Conservation (phyloP, 192 early-diverging fungal genomes). For the Gaertneriomyces semiglobifer region DNA sequence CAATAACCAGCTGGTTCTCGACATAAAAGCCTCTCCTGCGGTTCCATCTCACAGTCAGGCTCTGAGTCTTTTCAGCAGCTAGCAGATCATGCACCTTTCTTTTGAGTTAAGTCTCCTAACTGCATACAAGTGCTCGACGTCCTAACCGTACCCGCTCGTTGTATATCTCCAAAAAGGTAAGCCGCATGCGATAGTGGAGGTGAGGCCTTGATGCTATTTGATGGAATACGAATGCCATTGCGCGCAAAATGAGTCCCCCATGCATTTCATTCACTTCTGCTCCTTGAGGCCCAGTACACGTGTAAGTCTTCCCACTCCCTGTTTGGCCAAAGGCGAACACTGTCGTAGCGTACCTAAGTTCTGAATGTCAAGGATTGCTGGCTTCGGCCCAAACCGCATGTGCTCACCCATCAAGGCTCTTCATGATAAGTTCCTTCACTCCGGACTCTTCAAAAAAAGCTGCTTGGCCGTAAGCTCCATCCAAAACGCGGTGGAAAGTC, state of each 20-base stretch:
- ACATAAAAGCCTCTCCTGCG: constrained; percentile 51
- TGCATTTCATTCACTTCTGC: constrained; percentile 16
- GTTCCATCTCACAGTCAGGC: constrained; percentile 47
- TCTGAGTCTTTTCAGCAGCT: constrained; percentile 25
- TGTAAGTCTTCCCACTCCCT: constrained; percentile 56
- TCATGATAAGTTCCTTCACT: constrained; percentile 36
- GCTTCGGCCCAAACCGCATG: neutral
- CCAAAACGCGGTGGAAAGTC: constrained; percentile 46
- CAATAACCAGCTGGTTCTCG: constrained; percentile 51
- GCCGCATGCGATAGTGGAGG: constrained; percentile 19
- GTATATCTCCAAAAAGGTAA: constrained; percentile 56
- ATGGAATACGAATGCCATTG: constrained; percentile 41
- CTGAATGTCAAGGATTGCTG: constrained; percentile 1
- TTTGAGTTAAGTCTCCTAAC: neutral
- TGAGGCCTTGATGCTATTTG: constrained; percentile 20
- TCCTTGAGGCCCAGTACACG: constrained; percentile 49
- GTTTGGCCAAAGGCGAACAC: constrained; percentile 61
- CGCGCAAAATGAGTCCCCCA: constrained; percentile 45
- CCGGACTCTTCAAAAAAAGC: constrained; percentile 48
- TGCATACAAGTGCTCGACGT: neutral
- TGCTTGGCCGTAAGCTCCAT: constrained; percentile 30
- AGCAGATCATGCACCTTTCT: constrained; percentile 50
- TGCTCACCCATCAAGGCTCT: constrained; percentile 46
- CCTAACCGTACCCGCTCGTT: constrained; percentile 45
- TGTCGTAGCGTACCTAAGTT: constrained; percentile 45